Evolutionary conservation across 306 rosid genomes (phyloP), one percentile per base, ranked within the genome.

Genomic region (Fagus sylvatica): DNA sequence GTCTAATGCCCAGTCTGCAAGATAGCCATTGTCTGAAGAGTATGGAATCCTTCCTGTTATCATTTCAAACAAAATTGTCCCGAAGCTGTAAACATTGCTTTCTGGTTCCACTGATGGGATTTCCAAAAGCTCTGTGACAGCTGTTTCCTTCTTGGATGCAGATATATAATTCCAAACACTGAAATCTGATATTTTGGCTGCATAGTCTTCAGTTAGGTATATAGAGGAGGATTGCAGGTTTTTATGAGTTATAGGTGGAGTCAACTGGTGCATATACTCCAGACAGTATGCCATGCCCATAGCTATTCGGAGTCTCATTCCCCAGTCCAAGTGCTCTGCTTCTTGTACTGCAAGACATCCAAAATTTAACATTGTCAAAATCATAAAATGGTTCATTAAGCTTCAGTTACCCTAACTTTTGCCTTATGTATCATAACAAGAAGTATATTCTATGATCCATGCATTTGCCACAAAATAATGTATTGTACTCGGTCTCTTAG

Each of bases 211-310:
- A 0, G 98, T 91, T 16, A 95, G 87, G 81, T 87, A 91, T 69
- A 95, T 82, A 32, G 93, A 83, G 7, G 96, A 91, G 60, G 98
- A 92, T 17, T 75, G 81, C 55, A 95, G 85, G 84, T 85, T 87
- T 77, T 76, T 80, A 40, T 83, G 91, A 28, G 73, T 51, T 70
- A 87, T 75, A 8, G 98, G 96, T 67, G 97, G 98, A 69, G 79
- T 82, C 73, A 89, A 85, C 55, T 88, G 83, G 87, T 92, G 98
- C 82, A 92, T 80, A 77, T 95, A 87, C 71, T 95, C 97, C n/a
- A 95, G 83, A 75, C 97, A 92, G 78, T 90, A 95, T 37, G 96
- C 93, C 85, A 91, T 83, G 67, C 98, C 98, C 98, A 95, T 92
- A 1, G 97, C 97, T 87, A 92, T 85, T 53, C 98, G 81, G 67